Conservation (phyloP, 1,139 yeast species). For the Kodamaea fungicola region DNA sequence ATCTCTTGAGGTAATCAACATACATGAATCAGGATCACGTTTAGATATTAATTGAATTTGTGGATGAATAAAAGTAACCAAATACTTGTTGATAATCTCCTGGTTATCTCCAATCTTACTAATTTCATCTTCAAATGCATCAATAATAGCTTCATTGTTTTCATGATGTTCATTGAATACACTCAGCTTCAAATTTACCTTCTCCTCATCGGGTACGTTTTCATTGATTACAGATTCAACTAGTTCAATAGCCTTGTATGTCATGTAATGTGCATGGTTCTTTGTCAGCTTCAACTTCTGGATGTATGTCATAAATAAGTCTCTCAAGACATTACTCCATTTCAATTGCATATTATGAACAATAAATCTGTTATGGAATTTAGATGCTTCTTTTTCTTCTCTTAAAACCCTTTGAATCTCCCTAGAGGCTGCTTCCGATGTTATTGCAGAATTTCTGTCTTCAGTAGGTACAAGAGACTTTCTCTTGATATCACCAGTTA, state of each 20-base stretch:
- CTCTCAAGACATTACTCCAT: slow-evolving; percentile 73
- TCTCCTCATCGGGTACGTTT: slow-evolving; percentile 12
- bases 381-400: slow-evolving; percentile 22
- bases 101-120: slow-evolving; percentile 24
- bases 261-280: slow-evolving; percentile 50
- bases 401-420: neutral
- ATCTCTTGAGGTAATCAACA: slow-evolving; percentile 63
- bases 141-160: slow-evolving; percentile 31
- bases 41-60: slow-evolving; percentile 41
- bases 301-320: slow-evolving; percentile 58
- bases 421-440: neutral
- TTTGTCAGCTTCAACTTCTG: slow-evolving; percentile 57
- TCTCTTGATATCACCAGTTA: neutral
- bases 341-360: slow-evolving; percentile 73
- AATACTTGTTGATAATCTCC: slow-evolving; percentile 37
- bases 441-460: too few relatives aligned
- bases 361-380: slow-evolving; percentile 72
- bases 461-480: too few relatives aligned
- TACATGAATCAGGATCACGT: slow-evolving; percentile 30
- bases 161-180: slow-evolving; percentile 14
- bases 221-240: slow-evolving; percentile 39
- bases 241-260: slow-evolving; percentile 68
- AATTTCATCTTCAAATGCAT: slow-evolving; percentile 31
- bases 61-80: slow-evolving; percentile 42
- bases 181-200: slow-evolving; percentile 13